phyloP scores from a whole-genome alignment of 140 eudicot species.

The Bidens hawaiensis region DNA sequence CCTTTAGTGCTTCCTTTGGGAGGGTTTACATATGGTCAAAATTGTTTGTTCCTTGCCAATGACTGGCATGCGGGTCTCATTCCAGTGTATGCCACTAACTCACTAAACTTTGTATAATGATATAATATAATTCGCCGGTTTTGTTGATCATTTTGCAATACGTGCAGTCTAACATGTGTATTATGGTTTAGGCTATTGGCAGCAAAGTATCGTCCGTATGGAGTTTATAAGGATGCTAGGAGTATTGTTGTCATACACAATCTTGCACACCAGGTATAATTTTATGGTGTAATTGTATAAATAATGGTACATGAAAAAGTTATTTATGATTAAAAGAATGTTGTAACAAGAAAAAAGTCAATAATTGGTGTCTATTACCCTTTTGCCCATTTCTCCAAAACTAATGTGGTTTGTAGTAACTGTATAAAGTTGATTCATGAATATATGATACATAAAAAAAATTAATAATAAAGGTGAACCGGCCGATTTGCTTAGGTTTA shows the following conservation, averaged over 20 bases:
- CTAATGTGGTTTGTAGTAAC: neutral
- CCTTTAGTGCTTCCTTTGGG: slow-evolving; percentile 95
- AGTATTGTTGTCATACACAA: slow-evolving; percentile 84
- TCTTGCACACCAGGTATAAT: slow-evolving; percentile 88
- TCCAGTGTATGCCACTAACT: slow-evolving; percentile 66
- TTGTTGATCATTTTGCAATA: slow-evolving; percentile 2
- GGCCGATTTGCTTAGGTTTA: neutral
- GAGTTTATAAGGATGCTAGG: slow-evolving; percentile 96
- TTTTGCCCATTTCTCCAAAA: too few species aligned
- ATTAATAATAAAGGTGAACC: neutral
- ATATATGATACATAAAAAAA: neutral
- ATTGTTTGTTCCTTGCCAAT: slow-evolving; percentile 88
- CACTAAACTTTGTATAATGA: neutral
- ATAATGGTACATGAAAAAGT: too few species aligned
- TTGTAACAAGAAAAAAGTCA: too few species aligned
- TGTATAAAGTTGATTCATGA: neutral
- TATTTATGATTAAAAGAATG: too few species aligned
- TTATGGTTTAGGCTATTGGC: slow-evolving; percentile 72
- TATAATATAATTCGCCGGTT: neutral
- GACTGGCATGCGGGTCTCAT: slow-evolving; percentile 99
- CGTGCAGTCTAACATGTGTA: slow-evolving; percentile 12
- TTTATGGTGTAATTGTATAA: too few species aligned
- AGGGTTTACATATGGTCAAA: slow-evolving; percentile 91
- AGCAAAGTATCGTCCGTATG: slow-evolving; percentile 92
- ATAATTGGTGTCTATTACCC: too few species aligned